These are phyloP conservation scores for Vigna angularis DNA, from an alignment of 306 rosid species.

Conservation along the genomic window DNA sequence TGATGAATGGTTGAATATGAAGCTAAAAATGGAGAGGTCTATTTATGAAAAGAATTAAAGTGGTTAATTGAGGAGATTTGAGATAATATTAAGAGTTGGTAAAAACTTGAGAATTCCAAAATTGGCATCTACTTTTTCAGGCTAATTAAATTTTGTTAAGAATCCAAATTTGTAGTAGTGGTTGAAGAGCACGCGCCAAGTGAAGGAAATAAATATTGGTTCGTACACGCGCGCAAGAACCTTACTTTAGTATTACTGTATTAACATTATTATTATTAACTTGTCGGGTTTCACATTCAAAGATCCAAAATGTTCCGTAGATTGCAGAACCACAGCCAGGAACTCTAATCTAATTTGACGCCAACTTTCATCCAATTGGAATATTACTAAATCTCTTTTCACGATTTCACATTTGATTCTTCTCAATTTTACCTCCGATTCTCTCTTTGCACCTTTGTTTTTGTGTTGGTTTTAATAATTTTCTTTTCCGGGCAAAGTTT, in stretches of 20 bases:
- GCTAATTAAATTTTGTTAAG: constrained; percentile 41
- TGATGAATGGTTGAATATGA: background rate
- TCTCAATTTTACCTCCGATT: constrained; percentile 47
- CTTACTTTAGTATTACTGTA: constrained; percentile 44
- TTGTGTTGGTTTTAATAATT: background rate
- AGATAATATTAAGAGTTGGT: constrained; percentile 31
- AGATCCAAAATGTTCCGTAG: constrained; percentile 62
- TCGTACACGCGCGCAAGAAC: constrained; percentile 83
- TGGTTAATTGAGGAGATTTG: constrained; percentile 17
- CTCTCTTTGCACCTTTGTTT: constrained; percentile 32
- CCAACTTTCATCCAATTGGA: constrained; percentile 46
- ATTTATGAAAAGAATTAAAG: constrained; percentile 16
- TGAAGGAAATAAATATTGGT: constrained; percentile 24
- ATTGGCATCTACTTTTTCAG: constrained; percentile 47
- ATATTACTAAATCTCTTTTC: constrained; percentile 38
- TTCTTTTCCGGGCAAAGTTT: background rate
- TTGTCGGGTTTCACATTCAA: constrained; percentile 65
- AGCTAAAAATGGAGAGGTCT: background rate
- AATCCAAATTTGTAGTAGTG: constrained; percentile 25
- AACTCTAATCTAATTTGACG: constrained; percentile 41
- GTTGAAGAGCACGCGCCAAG: constrained; percentile 50
- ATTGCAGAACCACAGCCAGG: constrained; percentile 34
- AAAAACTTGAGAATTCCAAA: constrained; percentile 7
- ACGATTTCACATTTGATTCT: constrained; percentile 56
- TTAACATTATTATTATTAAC: constrained; percentile 43